Conservation (phyloP, 2,329 filamentous ascomycete genomes). For the Bipolaris zeicola region DNA sequence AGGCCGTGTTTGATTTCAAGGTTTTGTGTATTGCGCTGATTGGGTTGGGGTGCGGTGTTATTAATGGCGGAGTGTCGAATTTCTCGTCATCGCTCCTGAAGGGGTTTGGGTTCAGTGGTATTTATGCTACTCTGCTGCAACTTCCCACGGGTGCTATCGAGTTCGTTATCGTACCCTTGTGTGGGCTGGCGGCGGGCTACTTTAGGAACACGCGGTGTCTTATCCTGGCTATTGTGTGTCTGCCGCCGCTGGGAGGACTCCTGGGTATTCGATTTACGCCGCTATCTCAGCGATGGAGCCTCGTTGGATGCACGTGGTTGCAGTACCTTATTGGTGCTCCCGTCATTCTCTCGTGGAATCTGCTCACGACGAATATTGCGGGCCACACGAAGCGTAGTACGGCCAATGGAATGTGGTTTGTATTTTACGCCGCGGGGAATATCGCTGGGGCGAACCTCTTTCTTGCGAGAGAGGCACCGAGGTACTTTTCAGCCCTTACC, state of each 20-base stretch:
- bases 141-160: constrained; percentile 54
- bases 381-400: constrained; percentile 60
- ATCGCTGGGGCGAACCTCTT: constrained; percentile 57
- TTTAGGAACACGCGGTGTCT: constrained; percentile 39
- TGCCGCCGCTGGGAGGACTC: constrained; percentile 57
- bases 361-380: constrained; percentile 52
- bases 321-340: constrained; percentile 58
- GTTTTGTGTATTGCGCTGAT: constrained; percentile 50
- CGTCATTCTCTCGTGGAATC: constrained; percentile 59
- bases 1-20: constrained; percentile 50
- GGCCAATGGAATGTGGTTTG: constrained; percentile 58
- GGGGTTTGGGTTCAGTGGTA: constrained; percentile 51
- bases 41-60: constrained; percentile 53
- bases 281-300: constrained; percentile 53
- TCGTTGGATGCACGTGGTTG: constrained; percentile 61
- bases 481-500: constrained; percentile 54
- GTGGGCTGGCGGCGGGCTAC: constrained; percentile 42
- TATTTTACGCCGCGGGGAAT: constrained; percentile 57
- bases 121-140: constrained; percentile 52
- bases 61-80: constrained; percentile 59
- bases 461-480: constrained; percentile 51
- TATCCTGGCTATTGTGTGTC: constrained; percentile 47
- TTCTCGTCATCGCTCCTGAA: constrained; percentile 56
- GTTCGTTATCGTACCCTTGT: constrained; percentile 47
- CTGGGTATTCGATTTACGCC: constrained; percentile 58